Percentiles rank a stretch among this genome's conserved stretches.
Evolutionary conservation across 2,329 filamentous ascomycete genomes (phyloP).

Genomic region (Grosmannia serpens): DNA sequence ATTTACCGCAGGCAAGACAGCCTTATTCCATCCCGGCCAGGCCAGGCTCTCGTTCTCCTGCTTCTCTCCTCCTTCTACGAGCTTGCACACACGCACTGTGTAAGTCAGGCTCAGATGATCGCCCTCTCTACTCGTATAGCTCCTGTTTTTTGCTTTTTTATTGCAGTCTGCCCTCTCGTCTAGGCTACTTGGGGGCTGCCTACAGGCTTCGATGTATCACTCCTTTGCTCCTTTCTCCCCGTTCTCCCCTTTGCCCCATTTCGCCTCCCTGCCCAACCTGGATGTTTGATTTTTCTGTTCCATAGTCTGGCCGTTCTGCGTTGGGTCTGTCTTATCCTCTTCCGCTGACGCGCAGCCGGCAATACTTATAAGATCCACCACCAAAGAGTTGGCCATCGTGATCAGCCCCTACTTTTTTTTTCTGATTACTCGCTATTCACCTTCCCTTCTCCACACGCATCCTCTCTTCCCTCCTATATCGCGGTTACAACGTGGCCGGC

Average conservation of each 20-base stretch:
- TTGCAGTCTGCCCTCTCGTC: too few relatives aligned
- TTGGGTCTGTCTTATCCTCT: background rate
- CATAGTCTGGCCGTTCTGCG: background rate
- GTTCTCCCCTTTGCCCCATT: background rate
- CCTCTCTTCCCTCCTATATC: background rate
- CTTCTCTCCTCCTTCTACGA: background rate
- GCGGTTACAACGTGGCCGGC: background rate
- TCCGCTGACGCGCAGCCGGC: background rate
- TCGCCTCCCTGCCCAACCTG: background rate
- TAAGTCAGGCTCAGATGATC: background rate
- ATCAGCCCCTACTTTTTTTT: background rate
- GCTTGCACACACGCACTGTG: background rate
- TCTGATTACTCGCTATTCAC: background rate
- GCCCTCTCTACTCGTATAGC: too few relatives aligned
- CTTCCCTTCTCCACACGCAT: background rate
- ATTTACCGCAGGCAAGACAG: background rate
- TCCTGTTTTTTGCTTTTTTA: background rate
- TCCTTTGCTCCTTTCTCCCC: background rate
- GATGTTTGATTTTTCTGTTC: background rate
- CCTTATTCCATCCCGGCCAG: background rate
- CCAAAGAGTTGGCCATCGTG: background rate
- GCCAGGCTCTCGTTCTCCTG: background rate
- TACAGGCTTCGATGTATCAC: background rate
- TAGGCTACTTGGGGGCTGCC: background rate
- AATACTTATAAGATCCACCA: background rate